phyloP scores from a whole-genome alignment of 2,329 filamentous ascomycete genomes.

The Phialophora verrucosa region DNA sequence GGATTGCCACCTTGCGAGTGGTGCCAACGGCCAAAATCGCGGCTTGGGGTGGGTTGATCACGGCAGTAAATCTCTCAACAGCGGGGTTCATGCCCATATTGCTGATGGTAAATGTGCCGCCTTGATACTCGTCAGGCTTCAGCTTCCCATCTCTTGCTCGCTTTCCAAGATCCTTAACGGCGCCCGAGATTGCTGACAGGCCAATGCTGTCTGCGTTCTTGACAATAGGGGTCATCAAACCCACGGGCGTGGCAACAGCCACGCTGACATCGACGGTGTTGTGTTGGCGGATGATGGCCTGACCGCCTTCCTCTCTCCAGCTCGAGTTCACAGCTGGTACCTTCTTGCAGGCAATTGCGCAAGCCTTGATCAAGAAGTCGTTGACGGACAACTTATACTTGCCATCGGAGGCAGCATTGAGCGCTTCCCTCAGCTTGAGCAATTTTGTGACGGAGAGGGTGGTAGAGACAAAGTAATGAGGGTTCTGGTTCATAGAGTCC shows the following conservation, averaged over 20 bases:
- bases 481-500: constrained; percentile 90
- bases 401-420: constrained; percentile 87
- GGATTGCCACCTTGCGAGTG: constrained; percentile 91
- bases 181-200: constrained; percentile 81
- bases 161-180: constrained; percentile 97
- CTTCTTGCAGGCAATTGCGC: constrained; percentile 85
- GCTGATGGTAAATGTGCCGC: constrained; percentile 97
- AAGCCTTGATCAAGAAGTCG: constrained; percentile 98
- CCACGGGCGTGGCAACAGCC: constrained; percentile 88
- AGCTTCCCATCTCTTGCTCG: constrained; percentile 96
- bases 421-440: constrained; percentile 89
- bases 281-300: constrained; percentile 85
- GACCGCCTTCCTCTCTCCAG: constrained; percentile 80
- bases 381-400: constrained; percentile 99
- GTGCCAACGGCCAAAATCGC: constrained; percentile 94
- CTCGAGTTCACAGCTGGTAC: constrained; percentile 95
- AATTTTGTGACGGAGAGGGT: constrained; percentile 91
- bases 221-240: constrained; percentile 97
- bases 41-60: constrained; percentile 98
- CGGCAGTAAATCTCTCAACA: constrained; percentile 94
- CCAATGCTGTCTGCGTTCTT: constrained; percentile 85
- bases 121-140: constrained; percentile 99
- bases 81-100: constrained; percentile 99
- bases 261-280: constrained; percentile 93
- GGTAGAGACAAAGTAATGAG: constrained; percentile 96